phyloP scores from a whole-genome alignment of 2,329 filamentous ascomycete species.

The Diplodia seriata region DNA sequence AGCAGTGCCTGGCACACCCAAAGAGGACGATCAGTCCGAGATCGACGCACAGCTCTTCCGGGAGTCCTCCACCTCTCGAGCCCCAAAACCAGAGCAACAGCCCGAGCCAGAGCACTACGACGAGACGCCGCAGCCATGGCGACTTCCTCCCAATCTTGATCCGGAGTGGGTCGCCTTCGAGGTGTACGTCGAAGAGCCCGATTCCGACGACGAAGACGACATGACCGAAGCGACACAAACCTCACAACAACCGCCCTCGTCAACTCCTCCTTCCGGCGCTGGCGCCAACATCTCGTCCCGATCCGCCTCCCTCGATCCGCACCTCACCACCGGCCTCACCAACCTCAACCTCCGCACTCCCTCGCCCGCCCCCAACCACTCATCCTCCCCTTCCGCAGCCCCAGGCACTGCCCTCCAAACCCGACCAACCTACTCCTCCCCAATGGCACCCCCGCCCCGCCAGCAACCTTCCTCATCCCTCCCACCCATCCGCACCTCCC shows the following conservation, averaged over 20 bases:
- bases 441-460: constrained; percentile 36
- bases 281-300: background rate
- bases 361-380: constrained; percentile 37
- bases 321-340: constrained; percentile 52
- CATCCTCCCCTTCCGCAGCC: constrained; percentile 30
- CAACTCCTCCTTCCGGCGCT: constrained; percentile 32
- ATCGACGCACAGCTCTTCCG: constrained; percentile 54
- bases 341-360: constrained; percentile 52
- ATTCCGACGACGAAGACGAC: constrained; percentile 62
- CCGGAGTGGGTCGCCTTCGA: constrained; percentile 92
- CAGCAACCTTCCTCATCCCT: constrained; percentile 39
- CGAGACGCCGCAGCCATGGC: constrained; percentile 55
- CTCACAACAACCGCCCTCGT: background rate
- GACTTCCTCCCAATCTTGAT: constrained; percentile 76
- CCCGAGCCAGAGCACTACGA: constrained; percentile 35
- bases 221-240: constrained; percentile 44
- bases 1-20: background rate
- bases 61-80: constrained; percentile 45
- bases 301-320: constrained; percentile 32
- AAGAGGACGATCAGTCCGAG: constrained; percentile 51
- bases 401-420: constrained; percentile 42
- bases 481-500: constrained; percentile 67
- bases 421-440: constrained; percentile 36
- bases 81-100: constrained; percentile 34
- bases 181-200: constrained; percentile 72